Base-by-base conservation (phyloP, 2,329 filamentous ascomycete genomes). In the Colletotrichum godetiae region DNA sequence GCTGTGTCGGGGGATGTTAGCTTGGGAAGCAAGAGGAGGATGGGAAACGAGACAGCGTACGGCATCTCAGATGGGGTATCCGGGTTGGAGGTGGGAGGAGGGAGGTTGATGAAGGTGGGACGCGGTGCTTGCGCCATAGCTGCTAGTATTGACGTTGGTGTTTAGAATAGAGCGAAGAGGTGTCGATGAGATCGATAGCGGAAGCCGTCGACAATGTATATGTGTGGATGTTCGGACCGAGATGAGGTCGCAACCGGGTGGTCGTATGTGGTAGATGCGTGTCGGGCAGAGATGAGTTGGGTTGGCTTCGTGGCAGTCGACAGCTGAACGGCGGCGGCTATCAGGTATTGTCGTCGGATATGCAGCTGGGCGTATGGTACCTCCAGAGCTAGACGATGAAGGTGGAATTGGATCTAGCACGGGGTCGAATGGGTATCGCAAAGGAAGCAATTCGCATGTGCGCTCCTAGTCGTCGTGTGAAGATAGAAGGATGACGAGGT, bases 51-150 rank as follows among this genome's bases (percentile, higher is more conserved):
- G 56, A 19, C 42, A 57, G 88, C 93, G 86, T 89, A 97, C 94
- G 95, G 95, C 84, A 94, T 92, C 79, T 98, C 95, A 67, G 93
- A 95, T 37, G 95, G 95, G 27, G 95, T 98, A 76, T 94, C 93
- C 67, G 94, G 92, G 75, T 94, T 93, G 46, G 94, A 95, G 24
- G 92, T 91, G 70, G 94, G 92, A 74, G 94, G 94, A 57, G 95
- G 95, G 73, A 97, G 89, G 81, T 95, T 95, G 87, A 96, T 95
- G 75, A 96, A 84, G 73, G 93, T 95, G 27, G 92, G 92, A 76
- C 84, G 83, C 65, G 81, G 81, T 77, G 79, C 81, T 76, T 84
- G 83, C 78, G 83, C 80, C 84, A 85, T 85, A 68, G 62, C 53
- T 59, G 66, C 66, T 69, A 64, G 66, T 55, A 52, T 52, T 42